Base-by-base conservation (phyloP, 352 stramenopile genomes). In the Pythium pyrilobum region DNA sequence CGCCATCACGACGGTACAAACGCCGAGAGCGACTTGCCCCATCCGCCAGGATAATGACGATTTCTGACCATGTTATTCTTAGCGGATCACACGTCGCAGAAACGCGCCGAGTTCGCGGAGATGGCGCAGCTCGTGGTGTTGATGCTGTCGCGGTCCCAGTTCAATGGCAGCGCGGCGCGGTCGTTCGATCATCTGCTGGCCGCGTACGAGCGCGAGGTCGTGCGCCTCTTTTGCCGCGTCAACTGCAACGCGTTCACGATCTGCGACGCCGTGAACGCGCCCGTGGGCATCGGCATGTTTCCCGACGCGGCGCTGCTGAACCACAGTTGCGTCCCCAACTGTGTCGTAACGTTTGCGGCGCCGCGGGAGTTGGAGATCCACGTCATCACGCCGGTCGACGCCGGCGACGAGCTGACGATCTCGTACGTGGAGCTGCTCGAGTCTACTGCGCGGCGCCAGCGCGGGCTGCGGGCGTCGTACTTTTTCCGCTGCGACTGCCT, bases 201-300 rank as follows among this genome's bases (percentile, higher is more conserved):
- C 28, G 29, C 55, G 18, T 48, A 84, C n/a, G 37, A 72, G 34
- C 43, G 27, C 6, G 52, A 64, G 18, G 64, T 87, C 44, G 28
- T 81, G 42, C 41, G 71, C 49, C 64, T 90, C 36, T 88, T 92
- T 44, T 74, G 71, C 41, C 77, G 70, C 21, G 61, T 92, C 55
- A 87, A 89, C 48, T 92, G 81, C 72, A 92, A 92, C 48, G 81
- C 75, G 7, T 92, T 92, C 51, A 85, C 81, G 5, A 52, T 92
- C 9, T 73, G 65, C 21, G 75, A 82, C 24, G 68, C 71, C 28
- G 66, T 70, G 21, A 60, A 71, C 7, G 58, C 63, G 27, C 64
- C 64, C n/a, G 48, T 85, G 9, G 81, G 79, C 25, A 73, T 92
- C 44, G 81, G 79, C 0, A 50, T 92, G 40, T 90, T 83, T 51